Percentiles rank a stretch among this genome's conserved stretches.
Conservation (phyloP, 83 land plant species). For the Picea abies region DNA sequence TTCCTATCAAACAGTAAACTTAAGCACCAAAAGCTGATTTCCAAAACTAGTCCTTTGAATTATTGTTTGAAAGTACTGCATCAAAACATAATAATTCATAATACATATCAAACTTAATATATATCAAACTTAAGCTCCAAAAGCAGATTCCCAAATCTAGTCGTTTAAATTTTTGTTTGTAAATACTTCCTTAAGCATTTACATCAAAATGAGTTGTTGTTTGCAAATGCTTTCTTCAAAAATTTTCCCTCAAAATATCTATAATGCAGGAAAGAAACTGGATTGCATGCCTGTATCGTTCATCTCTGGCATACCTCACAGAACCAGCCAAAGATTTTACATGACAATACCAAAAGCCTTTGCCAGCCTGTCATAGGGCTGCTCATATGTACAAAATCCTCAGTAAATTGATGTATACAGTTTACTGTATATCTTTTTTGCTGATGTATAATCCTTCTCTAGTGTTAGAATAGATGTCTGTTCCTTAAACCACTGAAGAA, state of each 20-base stretch:
- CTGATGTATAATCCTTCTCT: background rate
- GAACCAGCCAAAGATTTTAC: conserved; percentile 34
- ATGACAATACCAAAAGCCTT: conserved; percentile 52
- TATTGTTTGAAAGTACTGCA: no score
- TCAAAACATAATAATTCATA: no score
- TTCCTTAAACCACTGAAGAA: conserved; percentile 18
- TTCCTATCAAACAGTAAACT: no score
- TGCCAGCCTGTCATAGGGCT: conserved; percentile 45
- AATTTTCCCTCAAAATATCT: background rate
- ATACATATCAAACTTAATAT: background rate
- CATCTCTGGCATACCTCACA: conserved; percentile 44
- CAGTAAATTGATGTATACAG: conserved; percentile 44
- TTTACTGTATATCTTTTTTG: background rate
- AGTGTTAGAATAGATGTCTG: conserved; percentile 17
- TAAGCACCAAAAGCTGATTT: background rate
- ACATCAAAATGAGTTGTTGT: background rate
- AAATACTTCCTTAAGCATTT: background rate
- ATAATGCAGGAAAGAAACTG: background rate
- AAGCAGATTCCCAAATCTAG: no score
- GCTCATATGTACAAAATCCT: conserved; percentile 54
- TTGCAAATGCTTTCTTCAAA: background rate
- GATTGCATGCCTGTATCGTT: conserved; percentile 45
- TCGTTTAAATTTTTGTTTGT: no score
- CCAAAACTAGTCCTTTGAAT: no score
- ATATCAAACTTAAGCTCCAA: no score